Conservation (phyloP, 768 basidiomycete genomes). For the Krasilnikovozyma curviuscula region DNA sequence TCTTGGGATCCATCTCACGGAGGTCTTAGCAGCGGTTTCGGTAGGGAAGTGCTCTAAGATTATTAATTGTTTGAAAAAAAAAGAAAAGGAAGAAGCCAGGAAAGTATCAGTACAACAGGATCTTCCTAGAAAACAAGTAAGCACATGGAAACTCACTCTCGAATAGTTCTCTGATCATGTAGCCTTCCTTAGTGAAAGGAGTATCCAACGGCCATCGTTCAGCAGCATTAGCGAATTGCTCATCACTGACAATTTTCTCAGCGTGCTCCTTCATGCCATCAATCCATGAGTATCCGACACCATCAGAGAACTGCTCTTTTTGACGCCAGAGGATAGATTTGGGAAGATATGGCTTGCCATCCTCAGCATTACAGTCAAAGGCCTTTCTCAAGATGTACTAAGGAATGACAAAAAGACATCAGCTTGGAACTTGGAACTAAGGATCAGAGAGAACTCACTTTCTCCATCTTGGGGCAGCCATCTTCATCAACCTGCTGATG, state of each 20-base stretch:
- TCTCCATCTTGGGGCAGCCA: constrained; percentile 85
- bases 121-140: background rate
- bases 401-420: background rate
- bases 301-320: constrained; percentile 98
- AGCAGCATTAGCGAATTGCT: constrained; percentile 47
- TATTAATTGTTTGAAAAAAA: constrained; percentile 9
- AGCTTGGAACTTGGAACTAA: background rate
- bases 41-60: constrained; percentile 56
- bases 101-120: background rate
- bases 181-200: constrained; percentile 94
- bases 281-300: constrained; percentile 97
- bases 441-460: constrained; percentile 33
- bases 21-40: constrained; percentile 68
- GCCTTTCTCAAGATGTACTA: constrained; percentile 92
- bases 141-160: constrained; percentile 37
- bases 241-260: constrained; percentile 54
- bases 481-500: constrained; percentile 58
- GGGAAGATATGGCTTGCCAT: constrained; percentile 69
- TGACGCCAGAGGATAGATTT: constrained; percentile 91
- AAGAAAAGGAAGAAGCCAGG: background rate
- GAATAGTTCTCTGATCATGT: constrained; percentile 77
- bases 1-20: constrained; percentile 47
- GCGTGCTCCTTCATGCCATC: constrained; percentile 91
- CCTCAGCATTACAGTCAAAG: constrained; percentile 68
- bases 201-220: constrained; percentile 60